phyloP scores from a whole-genome alignment of 768 basidiomycete species.

The Tricholomella constricta region DNA sequence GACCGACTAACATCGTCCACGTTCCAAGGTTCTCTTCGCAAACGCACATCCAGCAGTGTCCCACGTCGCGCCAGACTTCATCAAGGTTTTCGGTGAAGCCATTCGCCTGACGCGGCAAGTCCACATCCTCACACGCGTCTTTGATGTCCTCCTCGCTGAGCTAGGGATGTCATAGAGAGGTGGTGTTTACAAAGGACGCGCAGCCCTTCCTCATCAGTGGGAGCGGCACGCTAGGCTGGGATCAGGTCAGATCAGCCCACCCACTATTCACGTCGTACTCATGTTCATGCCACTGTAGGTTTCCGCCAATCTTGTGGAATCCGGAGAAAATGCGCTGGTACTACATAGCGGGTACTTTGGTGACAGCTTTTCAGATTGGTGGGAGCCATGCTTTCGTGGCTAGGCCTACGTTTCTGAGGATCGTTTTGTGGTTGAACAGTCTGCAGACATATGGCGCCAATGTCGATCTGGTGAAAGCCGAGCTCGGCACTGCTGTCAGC shows the following conservation, averaged over 20 bases:
- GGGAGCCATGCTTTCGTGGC: constrained; percentile 22
- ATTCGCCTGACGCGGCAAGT: constrained; percentile 78
- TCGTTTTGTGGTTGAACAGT: constrained; percentile 36
- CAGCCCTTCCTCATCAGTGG: constrained; percentile 96
- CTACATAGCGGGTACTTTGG: constrained; percentile 94
- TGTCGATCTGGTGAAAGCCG: constrained; percentile 81
- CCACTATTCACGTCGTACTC: neutral
- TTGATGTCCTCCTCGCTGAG: constrained; percentile 3
- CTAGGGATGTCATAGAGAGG: constrained; percentile 46
- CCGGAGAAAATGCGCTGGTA: constrained; percentile 77
- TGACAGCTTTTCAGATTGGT: constrained; percentile 89
- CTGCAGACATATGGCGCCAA: constrained; percentile 87
- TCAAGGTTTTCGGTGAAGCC: constrained; percentile 85
- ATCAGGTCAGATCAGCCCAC: constrained; percentile 57
- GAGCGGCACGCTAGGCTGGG: constrained; percentile 96
- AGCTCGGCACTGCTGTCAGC: constrained; percentile 76
- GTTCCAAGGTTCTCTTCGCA: constrained; percentile 74
- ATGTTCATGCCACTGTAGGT: constrained; percentile 47
- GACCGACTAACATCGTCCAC: neutral
- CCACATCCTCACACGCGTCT: neutral
- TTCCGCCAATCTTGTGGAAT: constrained; percentile 86
- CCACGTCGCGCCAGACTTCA: constrained; percentile 88
- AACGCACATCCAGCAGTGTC: constrained; percentile 92
- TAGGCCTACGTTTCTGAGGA: neutral
- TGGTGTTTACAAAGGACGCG: constrained; percentile 73